phyloP scores from a whole-genome alignment of 192 early-diverging fungal species.

The Obelidium mucronatum region DNA sequence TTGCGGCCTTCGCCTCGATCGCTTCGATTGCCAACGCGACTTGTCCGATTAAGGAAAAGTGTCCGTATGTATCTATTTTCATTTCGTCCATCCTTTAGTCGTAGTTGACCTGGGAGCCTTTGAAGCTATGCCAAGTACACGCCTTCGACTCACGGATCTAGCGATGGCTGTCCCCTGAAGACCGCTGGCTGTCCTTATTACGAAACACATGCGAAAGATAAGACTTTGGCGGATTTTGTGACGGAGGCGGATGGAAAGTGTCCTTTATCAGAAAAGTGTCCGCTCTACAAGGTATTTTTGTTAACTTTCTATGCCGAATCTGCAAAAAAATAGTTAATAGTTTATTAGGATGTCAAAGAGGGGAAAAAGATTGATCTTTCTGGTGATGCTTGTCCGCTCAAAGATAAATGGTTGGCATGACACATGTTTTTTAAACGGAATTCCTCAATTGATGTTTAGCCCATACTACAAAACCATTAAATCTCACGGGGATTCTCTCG shows the following conservation, averaged over 20 bases:
- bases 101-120: neutral
- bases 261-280: slow-evolving; percentile 28
- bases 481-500: neutral
- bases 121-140: neutral
- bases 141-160: neutral
- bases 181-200: slow-evolving; percentile 31
- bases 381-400: slow-evolving; percentile 13
- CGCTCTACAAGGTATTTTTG: slow-evolving; percentile 20
- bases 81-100: neutral
- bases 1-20: neutral
- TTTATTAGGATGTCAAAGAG: slow-evolving; percentile 12
- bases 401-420: slow-evolving; percentile 15
- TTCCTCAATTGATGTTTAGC: neutral
- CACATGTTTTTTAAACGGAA: no score
- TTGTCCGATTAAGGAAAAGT: slow-evolving; percentile 6
- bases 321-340: neutral
- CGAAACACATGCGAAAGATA: slow-evolving; percentile 1
- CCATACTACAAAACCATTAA: slow-evolving; percentile 28
- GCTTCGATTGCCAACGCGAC: neutral
- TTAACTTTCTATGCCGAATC: no score
- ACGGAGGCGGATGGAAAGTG: slow-evolving; percentile 22
- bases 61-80: slow-evolving; percentile 4
- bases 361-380: slow-evolving; percentile 14
- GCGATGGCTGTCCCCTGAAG: slow-evolving; percentile 21
- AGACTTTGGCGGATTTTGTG: slow-evolving; percentile 3